Conservation (phyloP, 1,284 basidiomycete species). For the Tilletiopsis washingtonensis region DNA sequence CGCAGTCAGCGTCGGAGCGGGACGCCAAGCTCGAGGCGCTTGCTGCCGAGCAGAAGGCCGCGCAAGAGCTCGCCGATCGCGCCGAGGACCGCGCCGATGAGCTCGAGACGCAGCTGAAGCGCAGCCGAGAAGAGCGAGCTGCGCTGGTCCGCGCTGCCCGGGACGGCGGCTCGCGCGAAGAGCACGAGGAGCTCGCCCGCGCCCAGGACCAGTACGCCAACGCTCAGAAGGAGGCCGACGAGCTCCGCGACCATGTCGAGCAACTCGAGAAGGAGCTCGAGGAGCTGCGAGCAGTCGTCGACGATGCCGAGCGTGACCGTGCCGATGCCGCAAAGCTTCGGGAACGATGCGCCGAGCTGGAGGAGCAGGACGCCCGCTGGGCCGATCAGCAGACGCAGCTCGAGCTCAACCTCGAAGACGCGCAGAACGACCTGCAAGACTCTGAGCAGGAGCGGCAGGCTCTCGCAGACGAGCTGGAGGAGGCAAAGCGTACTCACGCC, state of each 20-base stretch:
- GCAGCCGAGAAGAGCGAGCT: neutral
- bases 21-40: too few relatives aligned
- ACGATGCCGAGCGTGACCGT: neutral
- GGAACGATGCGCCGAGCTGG: neutral
- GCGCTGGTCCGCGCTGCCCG: neutral
- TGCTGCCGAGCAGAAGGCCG: too few relatives aligned
- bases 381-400: neutral
- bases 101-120: neutral
- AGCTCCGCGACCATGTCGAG: neutral
- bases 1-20: too few relatives aligned
- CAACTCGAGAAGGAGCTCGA: slow-evolving; percentile 2
- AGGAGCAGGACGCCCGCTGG: neutral
- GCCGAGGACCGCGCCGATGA: neutral
- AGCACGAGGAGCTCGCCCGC: too few relatives aligned
- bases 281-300: neutral
- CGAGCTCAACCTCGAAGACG: neutral
- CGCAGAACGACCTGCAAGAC: neutral
- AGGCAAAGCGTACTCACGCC: too few relatives aligned
- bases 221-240: neutral
- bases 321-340: too few relatives aligned
- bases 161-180: too few relatives aligned
- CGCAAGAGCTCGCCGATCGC: neutral
- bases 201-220: neutral
- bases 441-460: neutral
- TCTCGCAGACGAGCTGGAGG: neutral